Percentiles rank a stretch among this genome's conserved stretches.
Evolutionary conservation across 768 basidiomycete genomes (phyloP).

Genomic region (Coprinopsis marcescibilis): DNA sequence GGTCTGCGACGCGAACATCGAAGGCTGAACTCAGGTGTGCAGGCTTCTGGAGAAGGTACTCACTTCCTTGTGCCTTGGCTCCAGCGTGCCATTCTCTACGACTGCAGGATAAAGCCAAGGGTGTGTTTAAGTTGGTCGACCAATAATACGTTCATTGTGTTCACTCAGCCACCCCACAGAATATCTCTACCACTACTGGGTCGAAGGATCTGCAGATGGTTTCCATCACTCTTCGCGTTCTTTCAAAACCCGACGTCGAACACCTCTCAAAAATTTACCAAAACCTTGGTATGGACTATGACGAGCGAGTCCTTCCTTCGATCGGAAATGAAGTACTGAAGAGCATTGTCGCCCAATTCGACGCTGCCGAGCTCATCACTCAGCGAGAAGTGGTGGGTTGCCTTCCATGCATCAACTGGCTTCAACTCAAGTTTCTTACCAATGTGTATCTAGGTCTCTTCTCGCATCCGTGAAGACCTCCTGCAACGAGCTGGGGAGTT

Average conservation of each 20-base stretch:
- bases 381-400: conserved; percentile 89
- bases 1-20: neutral
- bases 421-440: neutral
- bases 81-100: conserved; percentile 93
- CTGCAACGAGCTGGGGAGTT: conserved; percentile 94
- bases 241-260: conserved; percentile 85
- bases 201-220: conserved; percentile 99
- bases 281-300: conserved; percentile 91
- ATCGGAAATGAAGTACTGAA: conserved; percentile 98
- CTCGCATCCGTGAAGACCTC: conserved; percentile 87
- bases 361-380: conserved; percentile 94
- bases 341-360: conserved; percentile 97
- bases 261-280: conserved; percentile 94
- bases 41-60: conserved; percentile 92
- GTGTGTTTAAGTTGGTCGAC: conserved; percentile 37
- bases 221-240: conserved; percentile 90
- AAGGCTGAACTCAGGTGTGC: conserved; percentile 7
- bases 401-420: neutral
- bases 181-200: conserved; percentile 97
- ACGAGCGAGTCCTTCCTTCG: conserved; percentile 94
- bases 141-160: neutral
- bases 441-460: conserved; percentile 59
- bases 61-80: conserved; percentile 96
- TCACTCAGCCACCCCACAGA: conserved; percentile 40
- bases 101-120: conserved; percentile 95